Base-by-base conservation (phyloP, 2,329 filamentous ascomycete genomes). In the Huntiella bhutanensis region DNA sequence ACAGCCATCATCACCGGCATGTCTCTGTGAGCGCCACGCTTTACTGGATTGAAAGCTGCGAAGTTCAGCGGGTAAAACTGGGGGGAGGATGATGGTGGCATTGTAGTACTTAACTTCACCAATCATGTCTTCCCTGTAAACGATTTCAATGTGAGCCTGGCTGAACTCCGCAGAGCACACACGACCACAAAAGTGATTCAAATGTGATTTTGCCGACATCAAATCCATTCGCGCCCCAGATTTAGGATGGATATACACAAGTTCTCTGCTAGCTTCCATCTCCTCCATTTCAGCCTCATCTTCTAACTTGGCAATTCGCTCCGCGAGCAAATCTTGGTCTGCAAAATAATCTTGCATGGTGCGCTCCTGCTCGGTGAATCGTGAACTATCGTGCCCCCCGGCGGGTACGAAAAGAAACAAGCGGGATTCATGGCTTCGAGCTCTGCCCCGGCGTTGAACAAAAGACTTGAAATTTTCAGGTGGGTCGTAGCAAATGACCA, bases 1-100 rank as follows among this genome's bases (percentile, higher is more conserved):
- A 0, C 84, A 81, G 1, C 80, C 84, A 59, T 95, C 88, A 55
- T 81, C 84, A 53, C 68, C 76, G 0, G 86, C 85, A 53, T 75
- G 76, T 48, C 68, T 72, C 55, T 91, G 79, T 0, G 77, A 82
- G 8, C 53, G 59, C 86, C 86, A 95, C 0, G 71, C 66, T 35
- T 60, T 62, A 12, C 81, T 73, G 7, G 85, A 59, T 10, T 68
- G 58, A n/a, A 22, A 38, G 6, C 28, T 32, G 4, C 40, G 40
- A 13, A 41, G 17, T 5, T 19, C n/a, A 3, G 68, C 62, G n/a
- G 82, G 70, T 1, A 96, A 64, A 3, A 73, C 79, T 3, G 71
- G 67, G 0, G 88, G 88, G 2, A 96, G 65, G 2, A 73, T 65
- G 0, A 93, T 81, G 1, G 65, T 74, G 2, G 80, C 80, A 1